phyloP scores from a whole-genome alignment of 352 stramenopile species.

The Thalassiosira mediterranea region DNA sequence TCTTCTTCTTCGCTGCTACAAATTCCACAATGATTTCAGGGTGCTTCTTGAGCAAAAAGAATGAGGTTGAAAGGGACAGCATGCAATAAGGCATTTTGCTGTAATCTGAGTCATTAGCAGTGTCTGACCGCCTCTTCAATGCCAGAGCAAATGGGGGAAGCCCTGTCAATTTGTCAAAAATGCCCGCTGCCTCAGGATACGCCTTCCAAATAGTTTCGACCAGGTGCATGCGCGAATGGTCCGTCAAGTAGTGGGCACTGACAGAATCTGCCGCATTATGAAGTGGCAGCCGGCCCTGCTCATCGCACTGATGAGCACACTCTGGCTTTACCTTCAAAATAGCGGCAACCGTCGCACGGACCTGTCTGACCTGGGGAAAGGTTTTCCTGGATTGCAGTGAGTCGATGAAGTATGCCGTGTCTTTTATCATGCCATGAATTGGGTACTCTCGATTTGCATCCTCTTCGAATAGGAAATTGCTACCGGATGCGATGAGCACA shows the following conservation, averaged over 20 bases:
- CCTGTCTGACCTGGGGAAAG: too few relatives aligned
- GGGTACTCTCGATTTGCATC: slow-evolving; percentile 1
- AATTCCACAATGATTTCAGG: too few relatives aligned
- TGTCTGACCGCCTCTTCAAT: background rate
- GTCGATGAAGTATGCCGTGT: too few relatives aligned
- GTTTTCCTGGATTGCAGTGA: too few relatives aligned
- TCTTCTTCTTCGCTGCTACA: too few relatives aligned
- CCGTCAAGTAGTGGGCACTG: background rate
- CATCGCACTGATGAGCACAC: slow-evolving; percentile 3
- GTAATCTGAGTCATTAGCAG: too few relatives aligned
- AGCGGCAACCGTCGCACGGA: too few relatives aligned
- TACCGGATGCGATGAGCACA: background rate
- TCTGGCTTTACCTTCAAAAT: background rate
- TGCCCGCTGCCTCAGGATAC: slow-evolving; percentile 7
- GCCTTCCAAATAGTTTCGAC: background rate
- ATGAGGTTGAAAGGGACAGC: too few relatives aligned
- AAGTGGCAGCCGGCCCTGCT: background rate
- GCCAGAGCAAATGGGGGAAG: slow-evolving; percentile 12
- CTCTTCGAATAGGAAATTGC: slow-evolving; percentile 1
- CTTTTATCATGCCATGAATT: slow-evolving; percentile 15
- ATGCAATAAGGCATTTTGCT: too few relatives aligned
- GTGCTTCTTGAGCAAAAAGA: too few relatives aligned
- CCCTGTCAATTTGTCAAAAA: slow-evolving; percentile 2
- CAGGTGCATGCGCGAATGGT: background rate
- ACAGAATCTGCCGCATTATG: slow-evolving; percentile 5